Base-by-base conservation (phyloP, 352 stramenopile species). In the Globisporangium rhizosaccharum region DNA sequence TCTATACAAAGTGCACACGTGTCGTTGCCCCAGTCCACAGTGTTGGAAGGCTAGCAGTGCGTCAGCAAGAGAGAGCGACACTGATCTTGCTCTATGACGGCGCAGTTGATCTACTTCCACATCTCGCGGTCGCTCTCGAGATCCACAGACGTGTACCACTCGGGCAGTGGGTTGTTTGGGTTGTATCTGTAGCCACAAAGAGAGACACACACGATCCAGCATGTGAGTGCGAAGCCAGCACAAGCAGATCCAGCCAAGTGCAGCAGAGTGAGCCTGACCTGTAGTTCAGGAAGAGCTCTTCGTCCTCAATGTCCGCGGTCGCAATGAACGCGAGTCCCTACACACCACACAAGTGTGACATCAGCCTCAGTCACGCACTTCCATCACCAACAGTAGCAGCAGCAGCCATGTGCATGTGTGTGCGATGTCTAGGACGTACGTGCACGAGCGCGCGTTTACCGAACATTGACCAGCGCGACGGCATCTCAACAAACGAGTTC, bases 241-340 rank as follows among this genome's bases (percentile, higher is more conserved):
- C 18, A 28, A 6, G 9, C 20, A 37, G 18, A 52, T 4, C 26
- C 10, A 23, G 23, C 26, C 23, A 15, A 7, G 1, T 26, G 1
- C 20, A 41, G 41, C 10, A 33, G 3, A 9, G 17, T 15, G 11
- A 25, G 2, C 5, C 33, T 14, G 18, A 65, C 59, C 59, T 52
- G 62, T 95, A 95, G 65, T 95, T 95, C 39, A 95, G 72, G 51
- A 95, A 91, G 0, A 95, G 68, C 57, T 95, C 85, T 64, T 92
- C 78, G 49, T 95, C 75, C 56, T 84, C 68, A 53, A 95, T 92
- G n/a, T 95, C 79, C 0, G 76, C 70, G 7, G 76, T 87, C 14
- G 85, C 68, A 33, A 95, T 85, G 59, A 93, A 90, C 14, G 74
- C 78, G 23, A 95, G 60, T 17, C 83, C 72, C 85, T 94, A 17